A percentile compares a stretch with the other conserved stretches of the same genome.
phyloP scores from a whole-genome alignment of 2,329 filamentous ascomycete species.

The Aspergillus sp. region DNA sequence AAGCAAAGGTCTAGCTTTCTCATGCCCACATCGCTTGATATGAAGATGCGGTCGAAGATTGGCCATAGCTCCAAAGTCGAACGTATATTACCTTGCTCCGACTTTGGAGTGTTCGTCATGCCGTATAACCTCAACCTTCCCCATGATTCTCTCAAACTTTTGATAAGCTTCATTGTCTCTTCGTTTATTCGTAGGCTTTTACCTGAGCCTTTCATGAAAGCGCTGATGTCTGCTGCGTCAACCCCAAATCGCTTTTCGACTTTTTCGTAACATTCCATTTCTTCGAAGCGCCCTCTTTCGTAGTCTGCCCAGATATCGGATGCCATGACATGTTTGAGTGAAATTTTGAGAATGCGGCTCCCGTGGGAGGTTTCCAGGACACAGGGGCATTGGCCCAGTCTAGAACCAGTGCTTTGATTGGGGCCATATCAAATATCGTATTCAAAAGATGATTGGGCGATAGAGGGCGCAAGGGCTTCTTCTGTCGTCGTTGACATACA shows the following conservation, averaged over 20 bases:
- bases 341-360: neutral
- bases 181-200: neutral
- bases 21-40: slow-evolving; percentile 33
- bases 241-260: neutral
- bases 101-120: slow-evolving; percentile 4
- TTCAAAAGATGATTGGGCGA: too few relatives aligned
- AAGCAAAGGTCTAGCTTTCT: slow-evolving; percentile 37
- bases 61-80: slow-evolving; percentile 18
- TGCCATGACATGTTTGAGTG: neutral
- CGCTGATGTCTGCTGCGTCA: neutral
- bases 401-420: neutral
- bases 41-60: slow-evolving; percentile 36
- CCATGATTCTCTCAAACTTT: neutral
- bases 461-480: too few relatives aligned
- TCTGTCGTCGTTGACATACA: too few relatives aligned
- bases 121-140: neutral
- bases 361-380: neutral
- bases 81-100: neutral
- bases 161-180: neutral
- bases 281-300: neutral
- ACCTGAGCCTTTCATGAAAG: neutral
- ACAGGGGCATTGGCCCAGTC: neutral
- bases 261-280: neutral
- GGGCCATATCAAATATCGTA: neutral
- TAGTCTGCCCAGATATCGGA: neutral